phyloP scores from a whole-genome alignment of 257 asterid genomes.

The Solanum stenotomum region DNA sequence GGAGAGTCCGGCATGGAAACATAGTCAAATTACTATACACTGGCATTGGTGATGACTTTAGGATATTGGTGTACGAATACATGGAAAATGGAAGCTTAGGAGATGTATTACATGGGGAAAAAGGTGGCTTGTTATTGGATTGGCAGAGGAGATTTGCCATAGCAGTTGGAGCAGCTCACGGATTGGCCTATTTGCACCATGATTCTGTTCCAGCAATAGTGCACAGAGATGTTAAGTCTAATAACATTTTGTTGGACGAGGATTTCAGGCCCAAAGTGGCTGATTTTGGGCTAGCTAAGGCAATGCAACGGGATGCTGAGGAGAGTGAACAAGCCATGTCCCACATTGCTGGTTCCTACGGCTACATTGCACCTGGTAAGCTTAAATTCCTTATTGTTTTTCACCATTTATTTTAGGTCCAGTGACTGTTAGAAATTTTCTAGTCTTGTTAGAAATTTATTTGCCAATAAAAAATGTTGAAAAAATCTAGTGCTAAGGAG shows the following conservation, averaged over 20 bases:
- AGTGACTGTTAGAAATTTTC: not conserved
- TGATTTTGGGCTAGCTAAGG: slow-evolving; percentile 79
- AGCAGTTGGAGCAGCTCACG: slow-evolving; percentile 73
- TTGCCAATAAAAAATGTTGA: not conserved
- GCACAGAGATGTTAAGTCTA: slow-evolving; percentile 35
- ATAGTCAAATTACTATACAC: slow-evolving; percentile 70
- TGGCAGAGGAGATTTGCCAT: slow-evolving; percentile 63
- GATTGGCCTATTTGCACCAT: slow-evolving; percentile 86
- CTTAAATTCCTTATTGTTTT: not conserved
- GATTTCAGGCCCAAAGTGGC: slow-evolving; percentile 42
- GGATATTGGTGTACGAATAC: slow-evolving; percentile 61
- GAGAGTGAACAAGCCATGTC: slow-evolving; percentile 49
- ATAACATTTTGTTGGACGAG: slow-evolving; percentile 31
- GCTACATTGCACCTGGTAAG: slow-evolving; percentile 88
- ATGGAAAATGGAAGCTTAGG: slow-evolving; percentile 74
- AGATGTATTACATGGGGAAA: slow-evolving; percentile 58
- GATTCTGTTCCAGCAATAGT: slow-evolving; percentile 31
- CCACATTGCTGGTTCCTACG: slow-evolving; percentile 70
- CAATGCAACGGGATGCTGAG: slow-evolving; percentile 19
- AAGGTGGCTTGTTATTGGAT: slow-evolving; percentile 48
- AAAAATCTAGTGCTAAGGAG: not conserved
- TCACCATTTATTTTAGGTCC: not conserved
- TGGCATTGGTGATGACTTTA: slow-evolving; percentile 46
- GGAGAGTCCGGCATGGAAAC: slow-evolving; percentile 55
- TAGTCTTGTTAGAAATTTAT: not conserved